Base-by-base conservation (phyloP, 306 rosid genomes). In the Cicer arietinum region DNA sequence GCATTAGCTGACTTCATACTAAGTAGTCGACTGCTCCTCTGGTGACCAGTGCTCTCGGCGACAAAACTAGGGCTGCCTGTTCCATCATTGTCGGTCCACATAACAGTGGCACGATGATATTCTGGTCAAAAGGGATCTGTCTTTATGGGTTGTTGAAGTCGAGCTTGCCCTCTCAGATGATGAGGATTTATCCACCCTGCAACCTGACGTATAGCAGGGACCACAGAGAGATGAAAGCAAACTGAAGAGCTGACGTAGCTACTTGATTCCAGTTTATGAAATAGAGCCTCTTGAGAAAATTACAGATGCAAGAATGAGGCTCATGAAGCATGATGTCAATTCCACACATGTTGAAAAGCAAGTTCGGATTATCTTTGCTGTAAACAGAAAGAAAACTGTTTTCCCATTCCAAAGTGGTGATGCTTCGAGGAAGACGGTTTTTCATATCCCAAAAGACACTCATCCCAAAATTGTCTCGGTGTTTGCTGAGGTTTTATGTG, bases 1-100 rank as follows among this genome's bases (percentile, higher is more conserved):
- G 98, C 96, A 90, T 91, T 94, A 48, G 98, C 98, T 66, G 92
- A 82, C 84, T 85, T 91, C 97, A 91, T 85, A 74, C 91, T 90
- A 60, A 94, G 81, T 10, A 94, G 88, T 57, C 92, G 88, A 86
- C 98, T 91, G 86, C 98, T 91, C 77, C 71, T 81, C 86, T 90
- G 98, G 71, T 85, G 91, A 69, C 97, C 98, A 73, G 97, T 94
- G 76, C 97, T 87, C 86, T 87, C 91, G 63, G 97, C 97, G 64
- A 89, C 86, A 83, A 94, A 94, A 63, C 98, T 97, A 71, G 96
- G 85, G 72, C 59, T 80, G 68, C 92, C 96, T n/a, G 92, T 86
- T 81, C 98, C 98, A 85, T 94, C 94, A 81, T 87, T 87, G 51
- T 76, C 87, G 25, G 84, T 89, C 98, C 98, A 94, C 50, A 77